Evolutionary conservation across 306 rosid genomes (phyloP).

Genomic region (Malus asiatica): DNA sequence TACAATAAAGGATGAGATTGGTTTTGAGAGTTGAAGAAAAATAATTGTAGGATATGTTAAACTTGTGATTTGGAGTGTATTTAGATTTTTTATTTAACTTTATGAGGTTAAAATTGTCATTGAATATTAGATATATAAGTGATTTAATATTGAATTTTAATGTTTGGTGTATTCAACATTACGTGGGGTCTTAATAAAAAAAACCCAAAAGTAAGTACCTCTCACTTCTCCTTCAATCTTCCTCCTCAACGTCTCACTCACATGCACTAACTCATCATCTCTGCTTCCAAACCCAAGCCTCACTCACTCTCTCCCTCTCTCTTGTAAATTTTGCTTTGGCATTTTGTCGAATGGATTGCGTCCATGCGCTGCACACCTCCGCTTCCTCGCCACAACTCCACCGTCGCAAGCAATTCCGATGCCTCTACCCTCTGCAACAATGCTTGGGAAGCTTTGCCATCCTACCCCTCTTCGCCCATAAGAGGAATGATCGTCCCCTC

Average conservation of each 20-base stretch:
- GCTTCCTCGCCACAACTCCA: conserved; percentile 13
- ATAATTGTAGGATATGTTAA: no score
- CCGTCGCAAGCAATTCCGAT: conserved; percentile 15
- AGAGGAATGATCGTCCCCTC: conserved; percentile 7
- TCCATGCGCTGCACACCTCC: conserved; percentile 29
- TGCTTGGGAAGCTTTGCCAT: conserved; percentile 4
- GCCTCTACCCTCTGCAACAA: conserved; percentile 7
- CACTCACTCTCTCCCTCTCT: not conserved
- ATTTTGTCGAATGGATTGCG: conserved; percentile 26
- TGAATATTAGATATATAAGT: no score
- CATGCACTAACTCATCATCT: not conserved
- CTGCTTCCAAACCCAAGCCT: not conserved
- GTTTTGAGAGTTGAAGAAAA: no score
- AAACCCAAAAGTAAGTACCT: not conserved
- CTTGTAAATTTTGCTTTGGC: not conserved
- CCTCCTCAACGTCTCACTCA: no score
- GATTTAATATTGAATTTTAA: no score
- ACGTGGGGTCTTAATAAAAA: not conserved
- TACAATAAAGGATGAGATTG: no score
- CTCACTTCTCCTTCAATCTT: no score
- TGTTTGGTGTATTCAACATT: no score
- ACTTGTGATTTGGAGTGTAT: no score
- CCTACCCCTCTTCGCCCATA: conserved; percentile 3
- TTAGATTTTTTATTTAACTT: no score
- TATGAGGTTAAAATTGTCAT: no score